These are phyloP conservation scores for Coleophoma crateriformis DNA, from an alignment of 2,329 filamentous ascomycete species.

Conservation along the genomic window DNA sequence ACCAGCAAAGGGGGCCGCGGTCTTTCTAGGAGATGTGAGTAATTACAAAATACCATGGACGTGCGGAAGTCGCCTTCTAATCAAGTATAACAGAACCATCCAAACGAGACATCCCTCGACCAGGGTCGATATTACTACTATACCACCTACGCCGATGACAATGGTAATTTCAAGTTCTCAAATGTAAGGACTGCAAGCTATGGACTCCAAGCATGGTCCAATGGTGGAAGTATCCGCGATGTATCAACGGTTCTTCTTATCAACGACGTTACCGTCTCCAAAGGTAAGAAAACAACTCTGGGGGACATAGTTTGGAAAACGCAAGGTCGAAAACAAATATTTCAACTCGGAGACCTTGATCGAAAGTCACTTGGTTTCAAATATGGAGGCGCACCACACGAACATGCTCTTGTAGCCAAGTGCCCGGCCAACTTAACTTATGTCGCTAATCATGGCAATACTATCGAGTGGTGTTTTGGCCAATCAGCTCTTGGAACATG, in stretches of 20 bases:
- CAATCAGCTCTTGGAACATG: conserved; percentile 20
- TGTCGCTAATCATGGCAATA: conserved; percentile 31
- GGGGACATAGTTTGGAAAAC: conserved; percentile 35
- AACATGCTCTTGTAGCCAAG: conserved; percentile 36
- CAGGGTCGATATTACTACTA: conserved; percentile 44
- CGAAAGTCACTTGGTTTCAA: conserved; percentile 38
- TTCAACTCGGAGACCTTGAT: conserved; percentile 44
- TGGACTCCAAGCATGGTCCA: conserved; percentile 43
- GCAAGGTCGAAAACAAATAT: conserved; percentile 32
- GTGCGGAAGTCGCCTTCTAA: no score
- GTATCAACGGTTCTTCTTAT: conserved; percentile 38
- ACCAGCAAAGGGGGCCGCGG: conserved; percentile 38
- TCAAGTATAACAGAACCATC: conserved; percentile 21
- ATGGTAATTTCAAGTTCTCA: conserved; percentile 36
- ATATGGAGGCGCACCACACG: conserved; percentile 34
- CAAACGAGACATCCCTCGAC: conserved; percentile 37
- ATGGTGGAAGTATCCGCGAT: conserved; percentile 35
- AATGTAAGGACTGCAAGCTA: conserved; percentile 39
- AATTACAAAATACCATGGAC: no score
- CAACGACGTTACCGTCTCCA: conserved; percentile 33
- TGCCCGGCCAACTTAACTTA: conserved; percentile 40
- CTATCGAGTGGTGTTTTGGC: conserved; percentile 42
- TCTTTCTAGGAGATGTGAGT: conserved; percentile 39
- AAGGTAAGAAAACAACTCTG: conserved; percentile 29
- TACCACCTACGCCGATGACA: conserved; percentile 35